Conservation (phyloP, 2,329 filamentous ascomycete species). For the Huntiella omanensis region DNA sequence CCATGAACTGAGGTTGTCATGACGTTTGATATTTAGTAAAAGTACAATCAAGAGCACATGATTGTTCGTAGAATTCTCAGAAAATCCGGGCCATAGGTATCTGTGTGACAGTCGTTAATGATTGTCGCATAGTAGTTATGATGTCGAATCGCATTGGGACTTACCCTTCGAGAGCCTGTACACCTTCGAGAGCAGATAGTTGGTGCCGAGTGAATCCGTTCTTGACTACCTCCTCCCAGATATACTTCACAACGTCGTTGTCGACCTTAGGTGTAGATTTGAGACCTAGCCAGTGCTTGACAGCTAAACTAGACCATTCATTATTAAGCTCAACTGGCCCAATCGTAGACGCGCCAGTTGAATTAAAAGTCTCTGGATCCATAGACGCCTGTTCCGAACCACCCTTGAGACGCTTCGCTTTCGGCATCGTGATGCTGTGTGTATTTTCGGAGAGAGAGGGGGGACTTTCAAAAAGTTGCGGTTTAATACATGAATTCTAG, state of each 20-base stretch:
- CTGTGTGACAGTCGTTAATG: conserved; percentile 23
- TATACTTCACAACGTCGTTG: conserved; percentile 70
- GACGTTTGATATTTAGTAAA: conserved; percentile 71
- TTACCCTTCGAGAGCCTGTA: conserved; percentile 75
- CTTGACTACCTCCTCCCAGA: conserved; percentile 77
- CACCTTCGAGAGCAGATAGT: conserved; percentile 66
- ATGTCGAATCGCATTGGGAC: conserved; percentile 11
- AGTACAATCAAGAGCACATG: conserved; percentile 76
- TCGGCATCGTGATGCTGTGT: conserved; percentile 28
- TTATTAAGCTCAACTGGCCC: conserved; percentile 42
- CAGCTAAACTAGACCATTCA: conserved; percentile 58
- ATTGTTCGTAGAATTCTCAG: conserved; percentile 73
- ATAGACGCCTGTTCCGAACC: conserved; percentile 4
- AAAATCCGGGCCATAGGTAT: conserved; percentile 89
- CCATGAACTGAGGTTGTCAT: conserved; percentile 79
- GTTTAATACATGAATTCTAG: neutral
- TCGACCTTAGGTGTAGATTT: conserved; percentile 51
- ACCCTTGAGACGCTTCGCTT: conserved; percentile 38
- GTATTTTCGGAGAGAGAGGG: neutral
- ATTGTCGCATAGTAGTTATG: conserved; percentile 13
- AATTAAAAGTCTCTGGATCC: conserved; percentile 17
- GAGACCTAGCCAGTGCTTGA: conserved; percentile 67
- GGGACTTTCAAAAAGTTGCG: neutral
- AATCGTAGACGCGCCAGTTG: conserved; percentile 15
- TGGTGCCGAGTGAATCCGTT: conserved; percentile 61